A percentile compares a stretch with the other conserved stretches of the same genome.
Conservation (phyloP, 768 basidiomycete genomes). For the Kwoniella sp. region DNA sequence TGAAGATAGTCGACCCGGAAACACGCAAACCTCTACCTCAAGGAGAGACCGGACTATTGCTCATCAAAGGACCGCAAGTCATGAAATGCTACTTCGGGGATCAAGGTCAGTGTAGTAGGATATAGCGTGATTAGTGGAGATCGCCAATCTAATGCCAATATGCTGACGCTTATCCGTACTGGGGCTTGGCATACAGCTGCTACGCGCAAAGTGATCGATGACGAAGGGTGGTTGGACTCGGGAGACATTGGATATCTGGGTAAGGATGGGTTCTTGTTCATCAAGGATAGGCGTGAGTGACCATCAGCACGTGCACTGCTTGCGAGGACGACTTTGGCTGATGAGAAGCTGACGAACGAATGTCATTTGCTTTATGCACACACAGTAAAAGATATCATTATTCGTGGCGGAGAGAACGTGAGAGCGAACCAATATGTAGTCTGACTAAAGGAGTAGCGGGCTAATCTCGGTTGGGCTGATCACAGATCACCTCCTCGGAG, state of each 20-base stretch:
- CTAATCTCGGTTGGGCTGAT: neutral
- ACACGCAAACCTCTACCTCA: conserved; percentile 27
- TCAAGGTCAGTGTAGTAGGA: conserved; percentile 29
- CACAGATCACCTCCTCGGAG: conserved; percentile 42
- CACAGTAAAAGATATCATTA: conserved; percentile 50
- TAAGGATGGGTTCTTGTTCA: conserved; percentile 46
- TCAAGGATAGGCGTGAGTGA: conserved; percentile 44
- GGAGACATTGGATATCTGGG: conserved; percentile 45
- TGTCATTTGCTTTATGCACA: neutral
- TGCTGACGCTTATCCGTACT: no score
- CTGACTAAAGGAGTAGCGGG: neutral
- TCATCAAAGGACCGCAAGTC: conserved; percentile 51
- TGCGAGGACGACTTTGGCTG: neutral
- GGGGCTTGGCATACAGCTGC: conserved; percentile 24
- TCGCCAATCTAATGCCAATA: no score
- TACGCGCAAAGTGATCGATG: conserved; percentile 36
- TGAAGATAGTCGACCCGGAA: conserved; percentile 41
- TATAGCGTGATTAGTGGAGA: neutral
- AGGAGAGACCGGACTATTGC: conserved; percentile 37
- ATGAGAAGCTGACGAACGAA: neutral
- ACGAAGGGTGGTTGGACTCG: conserved; percentile 49
- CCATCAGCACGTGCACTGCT: no score
- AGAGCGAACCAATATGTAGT: conserved; percentile 17
- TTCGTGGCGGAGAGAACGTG: conserved; percentile 52
- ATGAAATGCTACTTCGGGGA: conserved; percentile 49